Base-by-base conservation (phyloP, 2,329 filamentous ascomycete species). In the Claviceps pazoutovae region DNA sequence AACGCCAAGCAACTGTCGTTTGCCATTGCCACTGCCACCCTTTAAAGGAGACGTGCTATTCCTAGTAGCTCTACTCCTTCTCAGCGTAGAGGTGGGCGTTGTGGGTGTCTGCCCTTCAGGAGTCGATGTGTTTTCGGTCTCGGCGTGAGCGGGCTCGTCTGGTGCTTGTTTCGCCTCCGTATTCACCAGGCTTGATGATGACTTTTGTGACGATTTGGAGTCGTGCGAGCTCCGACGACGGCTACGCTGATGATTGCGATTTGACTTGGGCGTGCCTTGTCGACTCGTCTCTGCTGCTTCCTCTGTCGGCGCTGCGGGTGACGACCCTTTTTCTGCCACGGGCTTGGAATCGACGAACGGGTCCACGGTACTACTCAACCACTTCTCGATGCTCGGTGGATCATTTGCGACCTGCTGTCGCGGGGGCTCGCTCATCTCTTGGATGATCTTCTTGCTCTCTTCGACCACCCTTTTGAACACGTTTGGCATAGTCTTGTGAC, bases 381-480 rank as follows among this genome's bases (percentile, higher is more conserved):
- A 84, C 21, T 74, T 81, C 60, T 84, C 80, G 51, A 84, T 84
- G 58, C 74, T 83, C 1, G 75, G 76, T 5, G 80, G 80, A 44
- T 79, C 74, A 54, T 83, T 82, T 11, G 61, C 58, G 2, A 66
- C 65, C 2, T 70, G 66, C 7, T 73, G 71, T 47, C 73, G 73
- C 1, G 74, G 74, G 3, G 77, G 72, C 49, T 83, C 80, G 44
- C 73, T 74, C 51, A 73, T 74, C 51, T 83, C 79, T 14, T 80
- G 74, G 39, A 83, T 74, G 13, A 83, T 82, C 64, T 82, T 83
- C 64, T 78, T 82, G 48, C 79, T 78, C 53, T 80, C 80, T 45
- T 72, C 77, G 53, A 83, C 73, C 6, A 83, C 80, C 61, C 80
- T 82, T 59, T 81, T 83, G 55, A 84, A 66, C 7, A 82, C 79